These are phyloP conservation scores for Ambrosia artemisiifolia DNA, from an alignment of 129 eudicot genomes.

Conservation along the genomic window DNA sequence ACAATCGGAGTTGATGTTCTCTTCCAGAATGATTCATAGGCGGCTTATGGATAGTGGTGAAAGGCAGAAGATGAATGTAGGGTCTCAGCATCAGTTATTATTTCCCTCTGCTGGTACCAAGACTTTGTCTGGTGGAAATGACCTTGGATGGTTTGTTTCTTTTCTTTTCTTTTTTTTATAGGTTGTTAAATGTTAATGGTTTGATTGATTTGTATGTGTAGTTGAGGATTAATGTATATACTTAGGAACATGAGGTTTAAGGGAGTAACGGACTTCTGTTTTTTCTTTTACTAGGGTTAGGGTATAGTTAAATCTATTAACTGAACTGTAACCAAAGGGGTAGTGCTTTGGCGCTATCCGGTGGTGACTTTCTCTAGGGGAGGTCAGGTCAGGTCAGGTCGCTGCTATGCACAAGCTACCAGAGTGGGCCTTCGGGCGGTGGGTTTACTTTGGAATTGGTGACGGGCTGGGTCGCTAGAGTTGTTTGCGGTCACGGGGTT, in stretches of 20 bases:
- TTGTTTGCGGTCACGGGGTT: too few relatives aligned
- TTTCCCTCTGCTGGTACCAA: slow-evolving; percentile 73
- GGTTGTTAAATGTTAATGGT: background rate
- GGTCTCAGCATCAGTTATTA: slow-evolving; percentile 46
- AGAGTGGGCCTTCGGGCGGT: too few relatives aligned
- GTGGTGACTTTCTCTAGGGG: too few relatives aligned
- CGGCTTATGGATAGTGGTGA: slow-evolving; percentile 47
- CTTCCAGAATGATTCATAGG: slow-evolving; percentile 55
- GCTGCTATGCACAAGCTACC: too few relatives aligned
- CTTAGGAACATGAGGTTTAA: background rate
- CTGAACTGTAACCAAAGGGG: too few relatives aligned
- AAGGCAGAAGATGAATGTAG: slow-evolving; percentile 71
- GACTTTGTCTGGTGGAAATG: slow-evolving; percentile 72
- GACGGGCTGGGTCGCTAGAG: too few relatives aligned
- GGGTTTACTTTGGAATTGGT: too few relatives aligned
- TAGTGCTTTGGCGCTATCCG: too few relatives aligned
- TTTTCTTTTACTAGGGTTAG: background rate
- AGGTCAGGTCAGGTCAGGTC: too few relatives aligned
- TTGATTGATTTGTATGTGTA: background rate
- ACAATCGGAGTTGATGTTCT: slow-evolving; percentile 24
- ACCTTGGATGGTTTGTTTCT: slow-evolving; percentile 72
- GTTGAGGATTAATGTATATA: background rate
- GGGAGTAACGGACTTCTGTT: background rate
- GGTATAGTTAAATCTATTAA: too few relatives aligned
- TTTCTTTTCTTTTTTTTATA: background rate